These are phyloP conservation scores for Lithohypha guttulata DNA, from an alignment of 2,329 filamentous ascomycete species.

Conservation along the genomic window DNA sequence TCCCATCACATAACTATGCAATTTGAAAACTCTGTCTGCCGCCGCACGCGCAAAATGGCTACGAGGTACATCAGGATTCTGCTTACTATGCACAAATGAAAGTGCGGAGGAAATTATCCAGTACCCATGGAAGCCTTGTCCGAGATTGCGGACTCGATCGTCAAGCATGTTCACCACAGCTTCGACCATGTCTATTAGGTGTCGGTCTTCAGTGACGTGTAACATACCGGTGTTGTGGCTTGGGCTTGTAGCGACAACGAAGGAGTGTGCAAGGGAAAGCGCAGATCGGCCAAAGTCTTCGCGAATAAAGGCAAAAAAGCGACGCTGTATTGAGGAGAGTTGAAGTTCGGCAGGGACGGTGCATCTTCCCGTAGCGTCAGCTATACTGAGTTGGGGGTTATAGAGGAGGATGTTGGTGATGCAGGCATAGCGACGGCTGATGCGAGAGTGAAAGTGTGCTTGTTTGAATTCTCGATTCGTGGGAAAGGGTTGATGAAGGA, in stretches of 20 bases:
- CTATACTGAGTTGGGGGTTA: slow-evolving; percentile 14
- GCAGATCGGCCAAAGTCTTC: slow-evolving; percentile 14
- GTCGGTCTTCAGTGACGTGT: background rate
- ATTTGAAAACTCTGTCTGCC: slow-evolving; percentile 17
- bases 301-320: slow-evolving; percentile 7
- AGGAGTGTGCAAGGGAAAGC: slow-evolving; percentile 12
- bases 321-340: slow-evolving; percentile 2
- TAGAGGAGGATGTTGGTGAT: slow-evolving; percentile 15
- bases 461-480: slow-evolving; percentile 18
- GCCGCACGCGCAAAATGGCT: slow-evolving; percentile 19
- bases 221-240: background rate
- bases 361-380: slow-evolving; percentile 12
- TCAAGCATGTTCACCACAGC: slow-evolving; percentile 26
- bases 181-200: slow-evolving; percentile 15
- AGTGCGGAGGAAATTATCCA: slow-evolving; percentile 28
- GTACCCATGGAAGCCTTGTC: slow-evolving; percentile 28
- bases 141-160: slow-evolving; percentile 25
- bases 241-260: slow-evolving; percentile 1
- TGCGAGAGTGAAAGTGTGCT: slow-evolving; percentile 22
- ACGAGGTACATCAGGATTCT: slow-evolving; percentile 18
- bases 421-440: slow-evolving; percentile 19
- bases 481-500: slow-evolving; percentile 25
- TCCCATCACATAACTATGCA: slow-evolving; percentile 4
- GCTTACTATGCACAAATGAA: slow-evolving; percentile 23
- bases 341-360: background rate